These are phyloP conservation scores for Mycotypha africana DNA, from an alignment of 371 early-diverging fungal genomes.

Conservation along the genomic window DNA sequence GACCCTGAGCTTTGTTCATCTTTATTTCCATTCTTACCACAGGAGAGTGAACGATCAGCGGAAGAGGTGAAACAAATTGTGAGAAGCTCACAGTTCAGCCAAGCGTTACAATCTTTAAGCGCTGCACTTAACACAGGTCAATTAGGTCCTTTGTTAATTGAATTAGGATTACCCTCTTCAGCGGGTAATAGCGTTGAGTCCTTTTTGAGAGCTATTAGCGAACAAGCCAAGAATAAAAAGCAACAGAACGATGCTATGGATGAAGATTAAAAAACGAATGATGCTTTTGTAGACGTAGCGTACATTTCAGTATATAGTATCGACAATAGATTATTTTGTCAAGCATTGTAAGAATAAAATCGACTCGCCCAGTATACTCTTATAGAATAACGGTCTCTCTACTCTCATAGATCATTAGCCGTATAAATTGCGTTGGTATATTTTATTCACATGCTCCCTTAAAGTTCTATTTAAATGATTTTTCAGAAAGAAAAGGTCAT, in stretches of 20 bases:
- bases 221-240: slow-evolving; percentile 46
- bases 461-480: too few species aligned
- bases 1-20: slow-evolving; percentile 45
- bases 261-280: slow-evolving; percentile 12
- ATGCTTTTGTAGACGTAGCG: too few species aligned
- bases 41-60: slow-evolving; percentile 31
- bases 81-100: slow-evolving; percentile 64
- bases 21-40: slow-evolving; percentile 61
- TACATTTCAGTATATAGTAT: background rate
- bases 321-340: too few species aligned
- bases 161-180: slow-evolving; percentile 59
- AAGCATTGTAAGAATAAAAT: too few species aligned
- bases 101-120: slow-evolving; percentile 57
- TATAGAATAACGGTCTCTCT: too few species aligned
- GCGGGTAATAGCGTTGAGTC: slow-evolving; percentile 57
- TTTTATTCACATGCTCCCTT: too few species aligned
- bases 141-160: slow-evolving; percentile 57
- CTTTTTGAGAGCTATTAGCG: slow-evolving; percentile 57
- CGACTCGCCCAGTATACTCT: too few species aligned
- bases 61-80: slow-evolving; percentile 55
- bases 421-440: too few species aligned
- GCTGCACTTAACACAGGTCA: slow-evolving; percentile 64
- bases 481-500: too few species aligned
- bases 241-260: slow-evolving; percentile 21
- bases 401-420: too few species aligned